A percentile compares a stretch with the other conserved stretches of the same genome.
phyloP scores from a whole-genome alignment of 257 asterid genomes.

The Misopates orontium region DNA sequence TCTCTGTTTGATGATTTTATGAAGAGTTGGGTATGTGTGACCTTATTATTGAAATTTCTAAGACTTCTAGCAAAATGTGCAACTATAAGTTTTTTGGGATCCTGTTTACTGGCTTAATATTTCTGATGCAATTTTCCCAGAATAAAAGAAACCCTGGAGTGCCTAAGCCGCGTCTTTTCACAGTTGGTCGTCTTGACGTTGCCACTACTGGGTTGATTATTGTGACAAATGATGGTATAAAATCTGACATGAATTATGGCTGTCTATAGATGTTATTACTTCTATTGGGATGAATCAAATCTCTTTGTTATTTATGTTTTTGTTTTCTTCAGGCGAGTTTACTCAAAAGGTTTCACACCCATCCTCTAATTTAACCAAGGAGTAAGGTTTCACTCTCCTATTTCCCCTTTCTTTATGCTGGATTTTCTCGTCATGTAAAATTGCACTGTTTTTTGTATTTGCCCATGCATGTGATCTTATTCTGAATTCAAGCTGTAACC shows the following conservation, averaged over 20 bases:
- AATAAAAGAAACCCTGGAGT: conserved; percentile 64
- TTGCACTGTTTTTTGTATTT: not conserved
- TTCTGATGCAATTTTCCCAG: conserved; percentile 38
- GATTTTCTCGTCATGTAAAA: not conserved
- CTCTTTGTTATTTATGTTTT: conserved; percentile 19
- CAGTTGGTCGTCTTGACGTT: conserved; percentile 99
- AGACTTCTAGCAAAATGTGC: conserved; percentile 10
- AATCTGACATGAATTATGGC: conserved; percentile 12
- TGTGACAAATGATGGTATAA: conserved; percentile 93
- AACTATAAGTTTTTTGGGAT: conserved; percentile 16
- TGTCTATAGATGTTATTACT: conserved; percentile 10
- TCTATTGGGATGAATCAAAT: conserved; percentile 16
- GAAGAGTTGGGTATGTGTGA: conserved; percentile 74
- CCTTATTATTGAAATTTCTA: conserved; percentile 1
- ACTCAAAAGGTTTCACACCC: conserved; percentile 94
- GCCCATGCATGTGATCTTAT: not conserved
- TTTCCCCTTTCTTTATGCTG: conserved; percentile 19
- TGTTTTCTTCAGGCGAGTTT: conserved; percentile 69
- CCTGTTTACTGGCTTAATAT: conserved; percentile 6
- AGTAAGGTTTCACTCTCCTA: conserved; percentile 55
- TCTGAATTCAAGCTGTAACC: not conserved
- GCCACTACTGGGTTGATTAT: conserved; percentile 88
- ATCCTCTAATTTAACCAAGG: conserved; percentile 87
- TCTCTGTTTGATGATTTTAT: conserved; percentile 75
- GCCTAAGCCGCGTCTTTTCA: conserved; percentile 83